phyloP scores from a whole-genome alignment of 2,329 filamentous ascomycete genomes.

The Colletotrichum cuscutae region DNA sequence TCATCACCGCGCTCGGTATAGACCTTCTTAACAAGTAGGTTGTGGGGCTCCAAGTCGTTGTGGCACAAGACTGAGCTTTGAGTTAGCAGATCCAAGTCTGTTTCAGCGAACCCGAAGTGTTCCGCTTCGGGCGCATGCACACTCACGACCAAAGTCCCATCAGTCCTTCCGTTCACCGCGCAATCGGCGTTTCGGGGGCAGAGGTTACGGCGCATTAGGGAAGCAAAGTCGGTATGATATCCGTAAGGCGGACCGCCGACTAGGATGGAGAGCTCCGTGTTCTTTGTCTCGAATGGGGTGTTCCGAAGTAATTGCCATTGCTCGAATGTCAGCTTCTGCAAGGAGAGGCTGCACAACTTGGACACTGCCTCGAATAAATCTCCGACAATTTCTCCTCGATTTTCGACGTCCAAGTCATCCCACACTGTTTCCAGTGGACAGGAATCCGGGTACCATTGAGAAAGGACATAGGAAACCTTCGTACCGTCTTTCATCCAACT shows the following conservation, averaged over 20 bases:
- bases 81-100: not conserved
- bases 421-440: not conserved
- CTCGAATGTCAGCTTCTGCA: not conserved
- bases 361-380: not conserved
- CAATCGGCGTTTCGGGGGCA: not conserved
- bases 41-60: conserved; percentile 22
- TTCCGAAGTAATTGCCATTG: not conserved
- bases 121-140: not conserved
- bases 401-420: not conserved
- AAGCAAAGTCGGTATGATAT: not conserved
- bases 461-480: conserved; percentile 8
- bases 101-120: not conserved
- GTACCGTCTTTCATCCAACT: not conserved
- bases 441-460: not conserved
- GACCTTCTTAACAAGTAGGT: not conserved
- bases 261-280: not conserved
- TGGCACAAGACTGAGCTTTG: conserved; percentile 3
- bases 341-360: not conserved
- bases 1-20: not conserved
- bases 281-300: not conserved
- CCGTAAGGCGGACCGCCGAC: not conserved
- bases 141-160: not conserved
- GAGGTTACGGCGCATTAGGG: not conserved
- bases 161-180: not conserved
- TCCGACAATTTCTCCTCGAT: not conserved